These are phyloP conservation scores for Pinus tabuliformis DNA, from an alignment of 75 land plant genomes.

Conservation along the genomic window DNA sequence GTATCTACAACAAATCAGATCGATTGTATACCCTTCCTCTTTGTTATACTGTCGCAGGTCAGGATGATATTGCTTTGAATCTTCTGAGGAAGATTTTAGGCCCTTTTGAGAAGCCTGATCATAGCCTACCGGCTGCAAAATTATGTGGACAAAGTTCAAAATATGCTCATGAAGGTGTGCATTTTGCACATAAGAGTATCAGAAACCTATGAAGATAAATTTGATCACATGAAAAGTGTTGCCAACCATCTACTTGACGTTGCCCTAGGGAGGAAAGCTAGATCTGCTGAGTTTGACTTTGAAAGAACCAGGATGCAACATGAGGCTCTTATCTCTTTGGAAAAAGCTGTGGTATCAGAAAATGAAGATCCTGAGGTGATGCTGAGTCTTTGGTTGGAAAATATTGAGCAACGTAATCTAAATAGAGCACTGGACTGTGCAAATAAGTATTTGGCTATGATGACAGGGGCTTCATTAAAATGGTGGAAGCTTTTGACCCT, in stretches of 20 bases:
- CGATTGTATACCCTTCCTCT: too few relatives aligned
- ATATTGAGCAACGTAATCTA: constrained; percentile 55
- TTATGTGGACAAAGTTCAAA: too few relatives aligned
- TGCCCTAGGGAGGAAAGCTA: constrained; percentile 46
- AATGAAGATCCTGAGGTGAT: constrained; percentile 50
- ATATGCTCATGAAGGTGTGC: constrained; percentile 50
- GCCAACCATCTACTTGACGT: constrained; percentile 52
- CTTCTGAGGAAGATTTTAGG: constrained; percentile 48
- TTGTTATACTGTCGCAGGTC: constrained; percentile 68
- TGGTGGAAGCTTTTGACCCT: constrained; percentile 64
- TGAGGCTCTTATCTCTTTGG: constrained; percentile 36
- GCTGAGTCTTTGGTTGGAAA: constrained; percentile 39
- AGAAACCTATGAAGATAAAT: background rate
- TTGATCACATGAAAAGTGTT: constrained; percentile 39
- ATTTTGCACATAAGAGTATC: constrained; percentile 44
- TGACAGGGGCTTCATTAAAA: constrained; percentile 30
- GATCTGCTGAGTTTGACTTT: constrained; percentile 32
- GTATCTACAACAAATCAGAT: constrained; percentile 45
- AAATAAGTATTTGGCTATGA: constrained; percentile 25
- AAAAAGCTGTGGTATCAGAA: constrained; percentile 21
- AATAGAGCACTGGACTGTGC: constrained; percentile 36
- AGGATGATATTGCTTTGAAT: constrained; percentile 53
- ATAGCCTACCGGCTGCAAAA: constrained; percentile 39
- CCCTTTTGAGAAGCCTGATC: constrained; percentile 26
- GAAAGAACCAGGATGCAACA: constrained; percentile 33